phyloP scores from a whole-genome alignment of 2,329 filamentous ascomycete species.

The Ceratocystis harringtonii region DNA sequence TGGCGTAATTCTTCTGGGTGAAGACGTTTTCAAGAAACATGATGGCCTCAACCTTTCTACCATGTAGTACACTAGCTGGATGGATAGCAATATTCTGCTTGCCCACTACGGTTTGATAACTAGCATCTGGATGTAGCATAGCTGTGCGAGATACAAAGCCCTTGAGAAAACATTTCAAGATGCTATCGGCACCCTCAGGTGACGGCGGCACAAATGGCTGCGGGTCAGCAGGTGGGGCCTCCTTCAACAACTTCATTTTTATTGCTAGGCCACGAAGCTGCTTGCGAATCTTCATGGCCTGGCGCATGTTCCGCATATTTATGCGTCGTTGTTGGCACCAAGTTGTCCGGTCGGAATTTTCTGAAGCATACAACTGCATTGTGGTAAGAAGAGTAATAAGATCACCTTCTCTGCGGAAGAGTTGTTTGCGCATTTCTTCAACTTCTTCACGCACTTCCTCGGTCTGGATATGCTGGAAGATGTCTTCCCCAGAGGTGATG shows the following conservation, averaged over 20 bases:
- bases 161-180: slow-evolving; percentile 47
- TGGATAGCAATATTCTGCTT: slow-evolving; percentile 48
- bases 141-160: slow-evolving; percentile 49
- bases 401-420: slow-evolving; percentile 48
- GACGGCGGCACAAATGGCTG: slow-evolving; percentile 40
- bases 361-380: slow-evolving; percentile 45
- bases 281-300: slow-evolving; percentile 45
- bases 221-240: slow-evolving; percentile 33
- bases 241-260: slow-evolving; percentile 35
- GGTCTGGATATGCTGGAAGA: slow-evolving; percentile 44
- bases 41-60: slow-evolving; percentile 49
- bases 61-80: slow-evolving; percentile 46
- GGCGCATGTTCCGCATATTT: slow-evolving; percentile 45
- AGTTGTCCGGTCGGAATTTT: slow-evolving; percentile 37
- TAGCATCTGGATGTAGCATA: slow-evolving; percentile 42
- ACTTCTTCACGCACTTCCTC: slow-evolving; percentile 42
- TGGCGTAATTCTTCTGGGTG: slow-evolving; percentile 51
- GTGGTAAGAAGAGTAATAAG: slow-evolving; percentile 49
- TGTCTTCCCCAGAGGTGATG: slow-evolving; percentile 47
- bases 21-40: slow-evolving; percentile 55
- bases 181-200: slow-evolving; percentile 37
- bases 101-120: slow-evolving; percentile 44
- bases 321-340: slow-evolving; percentile 46
- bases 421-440: slow-evolving; percentile 38
- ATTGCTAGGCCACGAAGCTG: slow-evolving; percentile 44